These are phyloP conservation scores for Plasmodium adleri DNA, from an alignment of 169 alveolate species.

Conservation along the genomic window DNA sequence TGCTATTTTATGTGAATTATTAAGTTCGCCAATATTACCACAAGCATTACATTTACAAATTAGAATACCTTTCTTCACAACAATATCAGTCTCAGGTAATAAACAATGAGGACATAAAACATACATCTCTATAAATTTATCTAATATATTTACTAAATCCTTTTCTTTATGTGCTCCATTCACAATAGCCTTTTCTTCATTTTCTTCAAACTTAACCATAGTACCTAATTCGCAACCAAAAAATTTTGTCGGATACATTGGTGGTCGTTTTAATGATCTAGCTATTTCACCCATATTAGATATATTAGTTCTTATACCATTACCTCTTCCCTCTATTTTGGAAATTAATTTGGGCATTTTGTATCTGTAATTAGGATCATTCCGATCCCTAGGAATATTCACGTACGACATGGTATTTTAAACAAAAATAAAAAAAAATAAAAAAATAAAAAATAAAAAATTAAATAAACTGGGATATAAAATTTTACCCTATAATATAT, in stretches of 20 bases:
- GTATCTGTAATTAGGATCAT: constrained; percentile 97
- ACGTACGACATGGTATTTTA: constrained; percentile 81
- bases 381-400: constrained; percentile 95
- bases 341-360: constrained; percentile 96
- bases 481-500: no score
- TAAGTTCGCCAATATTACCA: constrained; percentile 95
- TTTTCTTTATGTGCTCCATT: constrained; percentile 96
- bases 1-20: constrained; percentile 96
- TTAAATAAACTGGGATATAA: no score
- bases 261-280: constrained; percentile 92
- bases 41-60: constrained; percentile 97
- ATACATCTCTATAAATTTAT: constrained; percentile 98
- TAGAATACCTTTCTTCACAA: constrained; percentile 92
- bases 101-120: constrained; percentile 98
- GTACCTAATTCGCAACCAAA: constrained; percentile 97
- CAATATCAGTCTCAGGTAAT: constrained; percentile 97
- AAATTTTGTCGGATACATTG: constrained; percentile 94
- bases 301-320: constrained; percentile 98
- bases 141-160: constrained; percentile 93
- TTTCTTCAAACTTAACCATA: constrained; percentile 94
- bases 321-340: constrained; percentile 96
- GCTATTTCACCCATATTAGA: constrained; percentile 98
- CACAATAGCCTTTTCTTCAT: constrained; percentile 95
- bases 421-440: no score
- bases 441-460: no score